These are phyloP conservation scores for Apiotrichum brassicae DNA, from an alignment of 1,284 basidiomycete genomes.

Conservation along the genomic window DNA sequence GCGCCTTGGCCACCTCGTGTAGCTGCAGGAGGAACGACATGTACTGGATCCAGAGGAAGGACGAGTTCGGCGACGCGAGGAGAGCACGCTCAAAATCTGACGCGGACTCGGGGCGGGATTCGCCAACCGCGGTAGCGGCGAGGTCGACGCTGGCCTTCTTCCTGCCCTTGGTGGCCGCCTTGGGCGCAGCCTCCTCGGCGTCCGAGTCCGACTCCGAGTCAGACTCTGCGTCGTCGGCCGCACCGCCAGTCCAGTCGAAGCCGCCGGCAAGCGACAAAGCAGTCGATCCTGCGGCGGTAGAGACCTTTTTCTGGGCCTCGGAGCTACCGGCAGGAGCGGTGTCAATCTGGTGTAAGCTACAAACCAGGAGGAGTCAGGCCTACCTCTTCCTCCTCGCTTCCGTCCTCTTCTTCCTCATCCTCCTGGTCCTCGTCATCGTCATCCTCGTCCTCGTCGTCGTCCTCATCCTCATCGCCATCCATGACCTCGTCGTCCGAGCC, in stretches of 20 bases:
- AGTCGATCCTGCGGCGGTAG: conserved; percentile 23
- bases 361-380: background rate
- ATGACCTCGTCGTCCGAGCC: conserved; percentile 19
- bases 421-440: conserved; percentile 7
- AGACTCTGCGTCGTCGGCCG: conserved; percentile 50
- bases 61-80: conserved; percentile 93
- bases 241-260: conserved; percentile 52
- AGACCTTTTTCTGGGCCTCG: conserved; percentile 23
- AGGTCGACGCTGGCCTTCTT: conserved; percentile 66
- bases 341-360: conserved; percentile 14
- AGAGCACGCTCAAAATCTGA: conserved; percentile 92
- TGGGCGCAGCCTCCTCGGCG: conserved; percentile 48
- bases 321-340: conserved; percentile 12
- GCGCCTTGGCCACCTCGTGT: conserved; percentile 90
- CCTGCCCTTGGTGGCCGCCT: conserved; percentile 18
- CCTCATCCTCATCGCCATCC: conserved; percentile 20
- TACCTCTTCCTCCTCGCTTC: conserved; percentile 18
- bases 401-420: conserved; percentile 26
- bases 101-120: conserved; percentile 77
- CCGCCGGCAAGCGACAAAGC: conserved; percentile 48
- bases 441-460: conserved; percentile 25
- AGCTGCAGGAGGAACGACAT: conserved; percentile 98
- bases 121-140: conserved; percentile 71
- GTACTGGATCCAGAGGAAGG: conserved; percentile 97
- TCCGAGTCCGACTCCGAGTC: conserved; percentile 45